Percentiles rank a stretch among this genome's conserved stretches.
These are phyloP conservation scores for Gypsophila paniculata DNA, from an alignment of 179 eudicot species.

Conservation along the genomic window DNA sequence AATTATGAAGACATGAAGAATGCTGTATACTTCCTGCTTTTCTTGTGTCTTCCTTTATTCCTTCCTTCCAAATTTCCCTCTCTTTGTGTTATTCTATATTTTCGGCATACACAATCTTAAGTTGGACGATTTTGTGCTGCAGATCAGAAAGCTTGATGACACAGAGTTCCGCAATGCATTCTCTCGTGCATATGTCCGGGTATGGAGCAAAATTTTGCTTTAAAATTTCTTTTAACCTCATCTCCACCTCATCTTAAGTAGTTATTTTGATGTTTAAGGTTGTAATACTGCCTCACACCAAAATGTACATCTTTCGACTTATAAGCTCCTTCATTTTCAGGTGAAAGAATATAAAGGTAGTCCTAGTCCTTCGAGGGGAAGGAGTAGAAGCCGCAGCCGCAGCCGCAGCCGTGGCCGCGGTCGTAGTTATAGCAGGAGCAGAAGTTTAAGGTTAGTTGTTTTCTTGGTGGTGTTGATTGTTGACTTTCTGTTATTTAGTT, in stretches of 20 bases:
- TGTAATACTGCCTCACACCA: not conserved
- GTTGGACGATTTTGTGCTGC: constrained; percentile 17
- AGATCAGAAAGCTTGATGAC: constrained; percentile 61
- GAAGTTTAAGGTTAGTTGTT: constrained; percentile 57
- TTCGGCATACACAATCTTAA: not conserved
- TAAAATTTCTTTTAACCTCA: not conserved
- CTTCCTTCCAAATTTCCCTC: not conserved
- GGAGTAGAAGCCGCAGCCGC: constrained; percentile 45
- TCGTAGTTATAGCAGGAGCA: constrained; percentile 53
- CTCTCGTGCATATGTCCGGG: constrained; percentile 60
- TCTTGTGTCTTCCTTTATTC: too few species aligned
- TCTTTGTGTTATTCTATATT: not conserved
- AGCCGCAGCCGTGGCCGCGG: constrained; percentile 35
- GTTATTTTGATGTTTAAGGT: not conserved
- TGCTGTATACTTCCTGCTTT: constrained; percentile 44
- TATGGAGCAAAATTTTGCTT: constrained; percentile 24
- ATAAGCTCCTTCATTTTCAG: constrained; percentile 30
- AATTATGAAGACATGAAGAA: constrained; percentile 64
- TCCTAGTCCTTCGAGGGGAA: constrained; percentile 57
- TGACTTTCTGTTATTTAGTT: not conserved
- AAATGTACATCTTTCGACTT: not conserved
- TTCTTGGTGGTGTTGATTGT: not conserved
- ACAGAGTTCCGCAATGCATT: constrained; percentile 71
- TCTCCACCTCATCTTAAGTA: not conserved
- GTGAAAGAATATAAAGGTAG: constrained; percentile 77